Evolutionary conservation across 2,329 filamentous ascomycete species (phyloP).

Genomic region (Exophiala alcalophila): DNA sequence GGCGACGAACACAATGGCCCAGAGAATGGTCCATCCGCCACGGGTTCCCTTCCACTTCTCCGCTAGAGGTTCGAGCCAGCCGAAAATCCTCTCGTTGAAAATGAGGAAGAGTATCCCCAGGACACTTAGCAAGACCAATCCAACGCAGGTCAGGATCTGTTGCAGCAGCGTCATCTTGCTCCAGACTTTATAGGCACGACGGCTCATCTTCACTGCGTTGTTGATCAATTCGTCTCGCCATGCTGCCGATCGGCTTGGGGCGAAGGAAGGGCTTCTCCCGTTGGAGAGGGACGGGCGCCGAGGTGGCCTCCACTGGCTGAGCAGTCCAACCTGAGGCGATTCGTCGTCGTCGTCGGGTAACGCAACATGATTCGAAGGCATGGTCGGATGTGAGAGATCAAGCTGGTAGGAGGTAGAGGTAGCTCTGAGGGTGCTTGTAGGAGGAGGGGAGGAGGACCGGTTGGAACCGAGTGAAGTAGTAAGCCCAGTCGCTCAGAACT

Average conservation of each 20-base stretch:
- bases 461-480: too few species aligned
- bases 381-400: too few species aligned
- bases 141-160: slow-evolving; percentile 56
- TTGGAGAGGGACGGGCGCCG: slow-evolving; percentile 36
- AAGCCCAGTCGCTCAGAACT: too few species aligned
- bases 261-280: slow-evolving; percentile 40
- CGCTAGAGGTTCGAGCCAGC: slow-evolving; percentile 68
- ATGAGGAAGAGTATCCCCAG: slow-evolving; percentile 67
- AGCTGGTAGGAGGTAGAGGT: too few species aligned
- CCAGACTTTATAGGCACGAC: slow-evolving; percentile 37
- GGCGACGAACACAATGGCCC: slow-evolving; percentile 69
- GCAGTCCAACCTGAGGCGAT: slow-evolving; percentile 33
- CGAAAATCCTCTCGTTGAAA: slow-evolving; percentile 78
- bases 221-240: slow-evolving; percentile 41
- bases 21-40: slow-evolving; percentile 72
- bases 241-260: slow-evolving; percentile 34
- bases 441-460: too few species aligned
- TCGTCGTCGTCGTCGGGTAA: slow-evolving; percentile 30
- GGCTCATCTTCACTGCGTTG: slow-evolving; percentile 37
- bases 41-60: slow-evolving; percentile 71
- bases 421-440: too few species aligned
- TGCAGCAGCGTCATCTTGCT: slow-evolving; percentile 53
- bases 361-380: slow-evolving; percentile 19
- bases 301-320: slow-evolving; percentile 53
- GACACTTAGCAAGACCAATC: slow-evolving; percentile 50